A percentile compares a stretch with the other conserved stretches of the same genome.
Conservation (phyloP, 257 asterid species). For the Salvia rosmarinus region DNA sequence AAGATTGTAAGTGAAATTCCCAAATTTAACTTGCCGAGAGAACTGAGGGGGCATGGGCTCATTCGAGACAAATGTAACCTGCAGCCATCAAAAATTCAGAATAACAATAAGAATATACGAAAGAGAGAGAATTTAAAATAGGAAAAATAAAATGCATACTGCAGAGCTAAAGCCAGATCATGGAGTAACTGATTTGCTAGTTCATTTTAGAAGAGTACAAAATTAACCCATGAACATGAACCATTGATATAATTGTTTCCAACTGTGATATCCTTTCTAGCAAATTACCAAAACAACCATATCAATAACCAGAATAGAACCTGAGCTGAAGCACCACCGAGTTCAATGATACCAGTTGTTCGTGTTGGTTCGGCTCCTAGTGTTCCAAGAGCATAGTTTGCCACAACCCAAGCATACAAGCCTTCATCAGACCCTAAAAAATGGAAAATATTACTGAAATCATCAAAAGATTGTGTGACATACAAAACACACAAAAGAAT, state of each 20-base stretch:
- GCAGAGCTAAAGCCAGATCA: slow-evolving; percentile 4
- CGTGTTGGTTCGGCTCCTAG: slow-evolving; percentile 85
- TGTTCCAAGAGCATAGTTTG: slow-evolving; percentile 93
- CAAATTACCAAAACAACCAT: slow-evolving; percentile 5
- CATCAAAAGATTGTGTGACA: slow-evolving; percentile 7
- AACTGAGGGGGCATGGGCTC: slow-evolving; percentile 80
- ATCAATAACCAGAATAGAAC: slow-evolving; percentile 44
- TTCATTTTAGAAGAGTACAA: slow-evolving; percentile 27
- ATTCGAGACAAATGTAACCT: slow-evolving; percentile 84
- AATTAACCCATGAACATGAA: neutral
- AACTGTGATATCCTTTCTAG: slow-evolving; percentile 11
- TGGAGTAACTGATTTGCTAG: neutral
- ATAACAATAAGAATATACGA: neutral
- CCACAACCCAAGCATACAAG: slow-evolving; percentile 95
- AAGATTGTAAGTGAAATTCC: slow-evolving; percentile 76
- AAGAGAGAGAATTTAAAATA: neutral
- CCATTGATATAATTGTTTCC: neutral
- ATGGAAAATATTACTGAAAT: slow-evolving; percentile 6
- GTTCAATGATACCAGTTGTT: slow-evolving; percentile 96
- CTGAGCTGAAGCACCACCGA: slow-evolving; percentile 99
- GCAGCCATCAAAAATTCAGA: slow-evolving; percentile 33
- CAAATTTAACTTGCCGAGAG: slow-evolving; percentile 60
- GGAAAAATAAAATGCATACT: neutral
- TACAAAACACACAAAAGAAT: neutral
- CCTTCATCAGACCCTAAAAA: slow-evolving; percentile 95